Base-by-base conservation (phyloP, 352 stramenopile genomes). In the Globisporangium cylindrosporum region DNA sequence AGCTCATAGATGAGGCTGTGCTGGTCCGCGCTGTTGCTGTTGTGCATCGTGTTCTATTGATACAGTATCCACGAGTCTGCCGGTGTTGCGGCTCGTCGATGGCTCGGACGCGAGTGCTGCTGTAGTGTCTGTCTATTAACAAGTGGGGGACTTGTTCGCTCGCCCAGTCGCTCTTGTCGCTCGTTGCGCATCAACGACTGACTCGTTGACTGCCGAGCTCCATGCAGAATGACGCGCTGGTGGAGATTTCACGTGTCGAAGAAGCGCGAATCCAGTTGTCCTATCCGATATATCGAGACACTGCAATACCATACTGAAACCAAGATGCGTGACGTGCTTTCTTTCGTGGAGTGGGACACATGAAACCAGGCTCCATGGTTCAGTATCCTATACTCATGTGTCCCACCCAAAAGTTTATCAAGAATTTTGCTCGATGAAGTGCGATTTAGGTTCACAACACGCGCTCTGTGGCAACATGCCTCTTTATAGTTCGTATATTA, bases 1-100 rank as follows among this genome's bases (percentile, higher is more conserved):
- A 80, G 59, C 46, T 86, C 71, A 66, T 83, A 83, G 69, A 84
- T 62, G 54, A 72, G 60, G 24, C 27, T 68, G 43, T 69, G 51
- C 36, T 71, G 62, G 34, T 73, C 68, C 7, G 62, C 68, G 55
- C 67, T 72, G 59, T 57, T 71, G 67, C 61, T 72, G 60, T 58
- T 60, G 24, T 67, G 49, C 59, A 68, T 73, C 10, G 41, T 34
- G 22, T 20, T 57, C 54, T 41, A 15, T 27, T 59, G 18, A 6
- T 51, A 51, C 6, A 46, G 38, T 46, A 46, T 46, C 38, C 38
- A 20, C 38, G 38, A 15, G 18, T 46, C 38, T 46, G 38, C 53
- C 1, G 53, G 24, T 38, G 29, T 14, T 59, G 12, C 12, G 25
- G 41, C 41, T 49, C 41, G 41, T n/a, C 18, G 43, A 24, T 18